These are phyloP conservation scores for Heritiera littoralis DNA, from an alignment of 345 rosid species.

Conservation along the genomic window DNA sequence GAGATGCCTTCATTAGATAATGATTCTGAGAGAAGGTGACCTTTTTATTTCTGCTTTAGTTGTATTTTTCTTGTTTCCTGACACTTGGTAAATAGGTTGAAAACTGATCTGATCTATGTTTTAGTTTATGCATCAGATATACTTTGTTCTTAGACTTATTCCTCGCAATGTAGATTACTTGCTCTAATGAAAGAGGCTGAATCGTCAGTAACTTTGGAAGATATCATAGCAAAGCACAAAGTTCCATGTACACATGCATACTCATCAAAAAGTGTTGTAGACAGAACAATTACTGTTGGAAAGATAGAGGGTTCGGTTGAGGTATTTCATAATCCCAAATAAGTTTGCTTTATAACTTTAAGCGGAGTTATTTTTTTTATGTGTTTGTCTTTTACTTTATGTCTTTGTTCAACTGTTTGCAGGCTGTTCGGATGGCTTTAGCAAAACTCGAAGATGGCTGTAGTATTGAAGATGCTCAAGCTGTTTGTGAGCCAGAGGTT, in stretches of 20 bases:
- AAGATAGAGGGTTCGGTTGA: constrained; percentile 80
- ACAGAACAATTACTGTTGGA: constrained; percentile 70
- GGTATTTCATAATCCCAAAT: constrained; percentile 42
- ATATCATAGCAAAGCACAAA: constrained; percentile 48
- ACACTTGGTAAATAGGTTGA: neutral
- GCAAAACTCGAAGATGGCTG: constrained; percentile 65
- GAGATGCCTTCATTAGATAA: constrained; percentile 53
- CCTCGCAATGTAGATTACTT: constrained; percentile 49
- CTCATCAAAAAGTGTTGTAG: constrained; percentile 48
- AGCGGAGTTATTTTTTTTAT: neutral
- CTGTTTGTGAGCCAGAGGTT: constrained; percentile 80
- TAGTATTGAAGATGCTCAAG: constrained; percentile 78
- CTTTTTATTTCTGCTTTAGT: constrained; percentile 1
- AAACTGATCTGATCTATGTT: neutral
- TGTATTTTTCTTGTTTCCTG: neutral
- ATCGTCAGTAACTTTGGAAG: constrained; percentile 58
- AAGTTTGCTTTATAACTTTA: neutral
- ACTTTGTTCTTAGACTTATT: constrained; percentile 13
- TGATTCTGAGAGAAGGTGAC: constrained; percentile 67
- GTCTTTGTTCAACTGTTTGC: constrained; percentile 12
- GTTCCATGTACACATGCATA: constrained; percentile 52
- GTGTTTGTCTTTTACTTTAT: neutral
- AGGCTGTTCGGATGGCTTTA: constrained; percentile 85
- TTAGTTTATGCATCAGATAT: neutral
- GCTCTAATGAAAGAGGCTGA: constrained; percentile 51